Conservation (phyloP, 2,329 filamentous ascomycete species). For the Neofusicoccum kwambonambiense region DNA sequence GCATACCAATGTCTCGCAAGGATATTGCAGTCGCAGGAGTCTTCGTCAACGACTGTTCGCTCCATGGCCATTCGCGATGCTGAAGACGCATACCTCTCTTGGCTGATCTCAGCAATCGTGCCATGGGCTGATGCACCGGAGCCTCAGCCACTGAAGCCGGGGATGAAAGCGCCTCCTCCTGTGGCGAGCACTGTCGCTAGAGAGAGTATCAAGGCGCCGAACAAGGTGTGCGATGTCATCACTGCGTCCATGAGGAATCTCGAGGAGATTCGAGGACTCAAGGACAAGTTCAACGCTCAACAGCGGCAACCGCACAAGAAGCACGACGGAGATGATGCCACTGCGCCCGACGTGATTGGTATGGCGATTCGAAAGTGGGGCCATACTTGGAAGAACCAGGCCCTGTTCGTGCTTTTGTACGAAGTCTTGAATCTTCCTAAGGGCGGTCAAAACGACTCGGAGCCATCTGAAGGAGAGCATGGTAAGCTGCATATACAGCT, state of each 20-base stretch:
- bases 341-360: conserved; percentile 63
- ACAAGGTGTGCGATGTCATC: conserved; percentile 70
- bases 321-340: conserved; percentile 42
- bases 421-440: conserved; percentile 53
- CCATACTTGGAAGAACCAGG: conserved; percentile 68
- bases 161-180: conserved; percentile 56
- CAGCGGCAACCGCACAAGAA: conserved; percentile 46
- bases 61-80: conserved; percentile 58
- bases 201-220: conserved; percentile 77
- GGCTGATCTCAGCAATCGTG: conserved; percentile 71
- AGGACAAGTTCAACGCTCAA: conserved; percentile 51
- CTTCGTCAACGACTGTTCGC: background rate
- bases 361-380: conserved; percentile 77
- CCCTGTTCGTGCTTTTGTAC: conserved; percentile 65
- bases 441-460: conserved; percentile 42
- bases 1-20: conserved; percentile 61
- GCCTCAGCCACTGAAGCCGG: conserved; percentile 36
- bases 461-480: conserved; percentile 36
- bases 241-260: conserved; percentile 63
- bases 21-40: background rate
- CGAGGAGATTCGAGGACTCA: conserved; percentile 61
- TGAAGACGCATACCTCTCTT: conserved; percentile 69
- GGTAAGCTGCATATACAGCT: conserved; percentile 36
- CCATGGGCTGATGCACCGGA: conserved; percentile 64
- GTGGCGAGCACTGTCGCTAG: conserved; percentile 64